phyloP scores from a whole-genome alignment of 805 yeast genomes.

The Pichia heedii region DNA sequence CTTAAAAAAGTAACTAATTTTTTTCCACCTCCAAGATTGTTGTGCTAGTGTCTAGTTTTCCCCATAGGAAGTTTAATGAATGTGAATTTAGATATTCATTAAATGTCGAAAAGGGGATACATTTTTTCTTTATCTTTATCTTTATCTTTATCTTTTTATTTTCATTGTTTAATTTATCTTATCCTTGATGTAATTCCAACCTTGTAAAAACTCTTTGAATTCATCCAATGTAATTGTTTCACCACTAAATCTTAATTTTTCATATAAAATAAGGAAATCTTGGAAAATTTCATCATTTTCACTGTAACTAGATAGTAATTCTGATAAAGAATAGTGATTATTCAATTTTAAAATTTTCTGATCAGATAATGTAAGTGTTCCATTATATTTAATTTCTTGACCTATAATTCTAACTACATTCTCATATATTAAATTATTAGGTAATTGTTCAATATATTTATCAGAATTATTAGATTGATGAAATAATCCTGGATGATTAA shows the following conservation, averaged over 20 bases:
- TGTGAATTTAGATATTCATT: conserved; percentile 38
- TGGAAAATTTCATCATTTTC: conserved; percentile 6
- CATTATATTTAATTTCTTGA: conserved; percentile 44
- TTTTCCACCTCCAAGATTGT: conserved; percentile 44
- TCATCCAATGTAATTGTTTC: conserved; percentile 47
- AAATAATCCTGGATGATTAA: conserved; percentile 44
- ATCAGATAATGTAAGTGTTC: conserved; percentile 14
- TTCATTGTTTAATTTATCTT: background rate
- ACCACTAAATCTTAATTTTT: conserved; percentile 59
- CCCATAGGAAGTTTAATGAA: conserved; percentile 58
- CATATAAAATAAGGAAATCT: conserved; percentile 48
- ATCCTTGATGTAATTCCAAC: conserved; percentile 21
- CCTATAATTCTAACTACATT: conserved; percentile 53
- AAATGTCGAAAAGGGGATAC: conserved; percentile 50
- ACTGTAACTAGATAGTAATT: conserved; percentile 24
- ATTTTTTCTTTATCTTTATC: too few relatives aligned
- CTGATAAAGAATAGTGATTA: conserved; percentile 16
- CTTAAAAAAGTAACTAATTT: conserved; percentile 22
- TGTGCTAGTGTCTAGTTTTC: conserved; percentile 16
- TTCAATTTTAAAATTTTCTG: conserved; percentile 15
- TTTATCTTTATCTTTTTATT: too few relatives aligned
- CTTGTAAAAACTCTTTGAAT: conserved; percentile 49
- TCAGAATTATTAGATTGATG: conserved; percentile 10
- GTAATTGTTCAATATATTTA: conserved; percentile 11
- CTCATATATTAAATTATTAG: conserved; percentile 34